These are phyloP conservation scores for Fusarium nanum DNA, from an alignment of 2,329 filamentous ascomycete species.

Conservation along the genomic window DNA sequence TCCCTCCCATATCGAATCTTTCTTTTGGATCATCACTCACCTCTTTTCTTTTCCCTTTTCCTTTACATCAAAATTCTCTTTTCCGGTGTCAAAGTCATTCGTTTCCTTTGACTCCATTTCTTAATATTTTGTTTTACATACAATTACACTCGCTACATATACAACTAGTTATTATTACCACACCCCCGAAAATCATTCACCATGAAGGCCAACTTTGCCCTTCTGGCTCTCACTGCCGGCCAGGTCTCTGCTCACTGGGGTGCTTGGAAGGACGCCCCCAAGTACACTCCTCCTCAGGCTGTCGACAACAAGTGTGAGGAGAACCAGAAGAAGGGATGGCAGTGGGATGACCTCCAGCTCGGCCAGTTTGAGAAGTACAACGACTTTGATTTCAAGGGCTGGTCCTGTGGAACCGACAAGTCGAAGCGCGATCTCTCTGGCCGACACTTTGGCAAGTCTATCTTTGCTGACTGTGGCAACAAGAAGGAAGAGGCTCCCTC, in stretches of 20 bases:
- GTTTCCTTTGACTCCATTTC: slow-evolving; percentile 61
- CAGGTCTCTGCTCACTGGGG: slow-evolving; percentile 57
- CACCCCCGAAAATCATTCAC: slow-evolving; percentile 42
- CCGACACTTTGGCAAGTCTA: slow-evolving; percentile 68
- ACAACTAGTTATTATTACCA: slow-evolving; percentile 36
- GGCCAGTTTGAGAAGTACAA: slow-evolving; percentile 75
- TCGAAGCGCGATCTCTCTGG: slow-evolving; percentile 69
- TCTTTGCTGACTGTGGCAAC: slow-evolving; percentile 65
- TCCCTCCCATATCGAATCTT: slow-evolving; percentile 36
- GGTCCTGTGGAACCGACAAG: slow-evolving; percentile 71
- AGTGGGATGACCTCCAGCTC: slow-evolving; percentile 72
- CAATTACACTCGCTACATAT: slow-evolving; percentile 40
- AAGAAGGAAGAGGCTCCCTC: slow-evolving; percentile 64
- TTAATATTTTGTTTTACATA: slow-evolving; percentile 46
- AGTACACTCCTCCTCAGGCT: slow-evolving; percentile 77
- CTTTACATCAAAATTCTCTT: slow-evolving; percentile 39
- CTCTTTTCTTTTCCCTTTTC: slow-evolving; percentile 46
- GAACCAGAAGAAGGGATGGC: slow-evolving; percentile 76
- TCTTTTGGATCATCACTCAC: slow-evolving; percentile 42
- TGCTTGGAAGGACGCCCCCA: slow-evolving; percentile 48
- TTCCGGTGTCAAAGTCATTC: slow-evolving; percentile 65
- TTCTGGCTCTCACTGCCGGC: slow-evolving; percentile 64
- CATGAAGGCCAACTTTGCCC: slow-evolving; percentile 64
- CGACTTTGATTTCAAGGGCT: slow-evolving; percentile 80
- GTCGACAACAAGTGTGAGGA: slow-evolving; percentile 80